phyloP scores from a whole-genome alignment of 1,284 basidiomycete species.

The Wallemia mellicola region DNA sequence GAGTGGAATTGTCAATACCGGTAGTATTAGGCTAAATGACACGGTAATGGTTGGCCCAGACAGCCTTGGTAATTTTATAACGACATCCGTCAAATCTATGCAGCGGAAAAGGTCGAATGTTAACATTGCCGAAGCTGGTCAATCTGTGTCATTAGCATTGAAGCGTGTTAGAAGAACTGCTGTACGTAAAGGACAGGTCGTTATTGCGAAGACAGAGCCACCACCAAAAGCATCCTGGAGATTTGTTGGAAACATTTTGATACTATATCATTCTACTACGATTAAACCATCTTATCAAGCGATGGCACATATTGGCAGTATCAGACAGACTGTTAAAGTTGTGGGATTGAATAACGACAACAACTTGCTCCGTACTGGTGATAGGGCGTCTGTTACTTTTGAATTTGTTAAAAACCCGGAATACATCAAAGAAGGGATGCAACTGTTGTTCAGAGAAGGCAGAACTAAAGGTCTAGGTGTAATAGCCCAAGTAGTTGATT shows the following conservation, averaged over 20 bases:
- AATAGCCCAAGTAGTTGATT: constrained; percentile 11
- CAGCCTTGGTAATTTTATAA: constrained; percentile 60
- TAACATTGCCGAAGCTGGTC: constrained; percentile 60
- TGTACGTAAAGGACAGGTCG: constrained; percentile 66
- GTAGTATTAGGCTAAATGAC: constrained; percentile 49
- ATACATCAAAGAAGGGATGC: constrained; percentile 69
- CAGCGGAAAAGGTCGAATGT: constrained; percentile 85
- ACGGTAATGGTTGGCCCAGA: constrained; percentile 68
- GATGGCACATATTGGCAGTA: constrained; percentile 23
- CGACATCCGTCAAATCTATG: constrained; percentile 61
- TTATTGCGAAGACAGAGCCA: constrained; percentile 46
- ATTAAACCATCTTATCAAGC: constrained; percentile 57
- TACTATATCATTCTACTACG: constrained; percentile 71
- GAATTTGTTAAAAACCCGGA: constrained; percentile 50
- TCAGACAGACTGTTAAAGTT: constrained; percentile 70
- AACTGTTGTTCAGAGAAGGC: constrained; percentile 65
- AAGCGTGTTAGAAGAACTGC: constrained; percentile 58
- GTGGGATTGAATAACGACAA: constrained; percentile 62
- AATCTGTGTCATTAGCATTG: constrained; percentile 73
- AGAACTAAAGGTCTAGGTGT: constrained; percentile 30
- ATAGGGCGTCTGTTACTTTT: constrained; percentile 61
- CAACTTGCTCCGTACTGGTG: constrained; percentile 60
- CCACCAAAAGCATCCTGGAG: constrained; percentile 33
- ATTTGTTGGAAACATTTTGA: constrained; percentile 59
- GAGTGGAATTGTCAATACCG: constrained; percentile 60